Base-by-base conservation (phyloP, 1,139 yeast genomes). In the Geotrichum carabidarum region DNA sequence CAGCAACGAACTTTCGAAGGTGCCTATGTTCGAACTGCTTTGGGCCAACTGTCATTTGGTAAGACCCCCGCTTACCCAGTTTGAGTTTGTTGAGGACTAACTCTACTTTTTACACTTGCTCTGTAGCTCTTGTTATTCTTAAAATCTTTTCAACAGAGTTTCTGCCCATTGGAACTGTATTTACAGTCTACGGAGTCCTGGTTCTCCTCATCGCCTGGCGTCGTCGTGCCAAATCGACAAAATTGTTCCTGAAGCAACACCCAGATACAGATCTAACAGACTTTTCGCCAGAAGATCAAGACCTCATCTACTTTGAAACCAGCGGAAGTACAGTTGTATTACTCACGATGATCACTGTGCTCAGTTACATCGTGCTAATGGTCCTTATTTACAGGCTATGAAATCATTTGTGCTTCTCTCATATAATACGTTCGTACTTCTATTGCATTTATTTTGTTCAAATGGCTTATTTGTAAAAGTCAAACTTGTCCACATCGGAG, bases 401-500 rank as follows among this genome's bases (percentile, higher is more conserved):
- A 42, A 7, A n/a, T 5, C 9, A 34, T 12, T 12, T 34, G n/a
- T 12, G 4, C 17, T 40, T 8, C n/a, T 15, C 7, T 15, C 43
- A 17, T 37, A 27, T 9, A 9, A 9, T 34, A 11, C 12, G 37
- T 34, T 34, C 14, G 14, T 34, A n/a, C 18, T 37, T 14, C n/a
- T 37, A 37, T 37, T 37, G 15, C 8, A n/a, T 14, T 37, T 14
- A 27, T 8, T 17, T 40, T 40, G 27, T 40, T 40, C 15, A n/a
- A 37, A 11, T n/a, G 6, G 40, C 34, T 57, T 76, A 94, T 78
- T 90, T 93, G 75, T 94, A 94, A 80, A 94, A 94, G 59, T 93
- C 99, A 74, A 91, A 93, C 76, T 93, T 94, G 72, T 93, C 99
- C 63, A 88, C 95, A 71, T 94, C 99, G 63, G 83, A 82, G 57